A percentile compares a stretch with the other conserved stretches of the same genome.
Conservation (phyloP, 2,329 filamentous ascomycete genomes). For the Stromatinia cepivora region DNA sequence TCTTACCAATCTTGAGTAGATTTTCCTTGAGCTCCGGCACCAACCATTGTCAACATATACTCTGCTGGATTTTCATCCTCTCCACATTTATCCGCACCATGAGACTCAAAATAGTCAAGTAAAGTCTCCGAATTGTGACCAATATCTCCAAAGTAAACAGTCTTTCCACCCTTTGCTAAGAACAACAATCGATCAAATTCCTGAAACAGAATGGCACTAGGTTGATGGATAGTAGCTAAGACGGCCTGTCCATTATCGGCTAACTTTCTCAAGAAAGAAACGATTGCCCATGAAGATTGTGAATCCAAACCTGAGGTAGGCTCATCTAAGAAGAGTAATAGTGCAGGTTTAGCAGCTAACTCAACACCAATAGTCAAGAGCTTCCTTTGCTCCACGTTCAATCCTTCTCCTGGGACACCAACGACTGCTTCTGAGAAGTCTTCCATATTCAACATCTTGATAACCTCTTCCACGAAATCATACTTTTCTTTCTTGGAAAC, state of each 20-base stretch:
- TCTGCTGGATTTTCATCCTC: constrained; percentile 76
- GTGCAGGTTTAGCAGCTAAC: constrained; percentile 83
- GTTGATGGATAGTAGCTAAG: constrained; percentile 94
- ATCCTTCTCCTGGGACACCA: constrained; percentile 84
- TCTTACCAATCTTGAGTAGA: constrained; percentile 59
- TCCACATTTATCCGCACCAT: constrained; percentile 67
- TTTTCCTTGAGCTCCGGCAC: constrained; percentile 60
- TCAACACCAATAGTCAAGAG: constrained; percentile 95
- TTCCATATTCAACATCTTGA: constrained; percentile 87
- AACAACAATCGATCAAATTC: constrained; percentile 82
- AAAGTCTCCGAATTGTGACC: constrained; percentile 48
- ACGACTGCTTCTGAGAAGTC: constrained; percentile 90
- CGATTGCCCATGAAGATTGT: constrained; percentile 91
- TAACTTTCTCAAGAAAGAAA: constrained; percentile 83
- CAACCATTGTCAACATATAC: constrained; percentile 51
- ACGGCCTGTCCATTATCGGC: constrained; percentile 88
- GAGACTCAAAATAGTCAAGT: constrained; percentile 69
- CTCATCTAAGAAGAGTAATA: constrained; percentile 91
- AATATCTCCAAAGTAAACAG: constrained; percentile 81
- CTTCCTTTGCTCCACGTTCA: constrained; percentile 70
- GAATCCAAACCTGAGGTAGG: constrained; percentile 92
- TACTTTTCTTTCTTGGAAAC: constrained; percentile 75
- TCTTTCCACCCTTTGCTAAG: constrained; percentile 72
- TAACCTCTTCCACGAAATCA: constrained; percentile 86
- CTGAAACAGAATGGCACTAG: constrained; percentile 90